Conservation (phyloP, 768 basidiomycete genomes). For the Phlebiopsis flavidoalba region DNA sequence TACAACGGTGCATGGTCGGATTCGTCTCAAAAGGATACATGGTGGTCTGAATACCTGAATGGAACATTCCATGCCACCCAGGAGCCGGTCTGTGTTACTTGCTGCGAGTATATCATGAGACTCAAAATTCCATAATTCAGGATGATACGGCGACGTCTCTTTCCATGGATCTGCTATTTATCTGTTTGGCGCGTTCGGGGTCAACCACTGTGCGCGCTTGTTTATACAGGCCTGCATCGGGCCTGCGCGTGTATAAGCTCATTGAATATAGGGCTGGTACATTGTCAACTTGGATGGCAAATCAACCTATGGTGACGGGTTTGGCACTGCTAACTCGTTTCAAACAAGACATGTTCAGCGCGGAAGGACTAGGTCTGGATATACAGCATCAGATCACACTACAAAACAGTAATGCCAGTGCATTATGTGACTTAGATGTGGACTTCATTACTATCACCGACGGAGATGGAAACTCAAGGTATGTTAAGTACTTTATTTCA, state of each 20-base stretch:
- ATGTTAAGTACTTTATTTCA: too few species aligned
- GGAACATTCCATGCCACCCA: conserved; percentile 3
- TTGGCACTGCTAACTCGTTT: neutral
- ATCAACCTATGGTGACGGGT: neutral
- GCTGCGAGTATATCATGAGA: too few species aligned
- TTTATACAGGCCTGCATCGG: too few species aligned
- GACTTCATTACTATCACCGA: conserved; percentile 2
- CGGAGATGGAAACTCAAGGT: neutral
- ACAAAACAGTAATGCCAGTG: neutral
- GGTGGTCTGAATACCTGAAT: neutral
- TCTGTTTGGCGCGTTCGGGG: neutral
- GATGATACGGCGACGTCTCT: too few species aligned
- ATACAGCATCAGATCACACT: neutral
- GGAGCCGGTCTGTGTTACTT: neutral
- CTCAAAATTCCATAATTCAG: too few species aligned
- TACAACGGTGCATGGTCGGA: conserved; percentile 1
- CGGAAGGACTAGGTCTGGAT: neutral
- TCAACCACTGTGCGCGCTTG: neutral
- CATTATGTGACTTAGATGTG: neutral
- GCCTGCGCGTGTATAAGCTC: too few species aligned
- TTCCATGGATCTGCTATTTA: conserved; percentile 6
- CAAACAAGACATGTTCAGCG: neutral
- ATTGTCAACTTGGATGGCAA: too few species aligned
- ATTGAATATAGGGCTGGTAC: too few species aligned
- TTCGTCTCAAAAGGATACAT: neutral